Evolutionary conservation across 1,139 yeast species (phyloP).

Genomic region (Wickerhamomyces sp.): DNA sequence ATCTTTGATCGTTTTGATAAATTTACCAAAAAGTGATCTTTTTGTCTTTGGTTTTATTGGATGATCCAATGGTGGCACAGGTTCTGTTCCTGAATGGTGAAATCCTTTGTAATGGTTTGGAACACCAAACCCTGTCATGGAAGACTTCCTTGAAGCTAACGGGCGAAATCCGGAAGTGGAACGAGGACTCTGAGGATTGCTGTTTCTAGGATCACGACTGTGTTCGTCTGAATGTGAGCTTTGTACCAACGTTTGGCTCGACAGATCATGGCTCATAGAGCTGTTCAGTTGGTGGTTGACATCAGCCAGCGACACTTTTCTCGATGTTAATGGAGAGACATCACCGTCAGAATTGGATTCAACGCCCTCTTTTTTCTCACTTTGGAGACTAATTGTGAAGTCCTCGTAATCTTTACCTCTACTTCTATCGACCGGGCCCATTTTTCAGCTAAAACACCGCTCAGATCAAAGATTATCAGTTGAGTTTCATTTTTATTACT

Average conservation of each 20-base stretch:
- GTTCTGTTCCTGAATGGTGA: constrained; percentile 39
- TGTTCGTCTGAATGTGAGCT: background rate
- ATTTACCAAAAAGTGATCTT: constrained; percentile 44
- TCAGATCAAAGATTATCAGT: background rate
- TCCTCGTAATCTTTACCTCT: background rate
- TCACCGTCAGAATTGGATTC: constrained; percentile 18
- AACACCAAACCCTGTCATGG: constrained; percentile 5
- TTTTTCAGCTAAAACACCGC: background rate
- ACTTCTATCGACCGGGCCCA: background rate
- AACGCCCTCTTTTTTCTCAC: background rate
- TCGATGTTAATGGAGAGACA: constrained; percentile 23
- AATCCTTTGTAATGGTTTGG: constrained; percentile 42
- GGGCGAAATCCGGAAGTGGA: background rate
- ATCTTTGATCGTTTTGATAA: constrained; percentile 43
- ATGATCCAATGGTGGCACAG: constrained; percentile 45
- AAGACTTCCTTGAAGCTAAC: background rate
- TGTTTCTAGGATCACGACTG: background rate
- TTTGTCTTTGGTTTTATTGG: constrained; percentile 43
- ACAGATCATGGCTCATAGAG: background rate
- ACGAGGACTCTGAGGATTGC: constrained; percentile 2
- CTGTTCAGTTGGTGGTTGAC: background rate
- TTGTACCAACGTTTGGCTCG: background rate
- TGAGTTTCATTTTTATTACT: too few species aligned
- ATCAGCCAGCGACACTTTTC: constrained; percentile 24
- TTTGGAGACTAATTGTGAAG: background rate